Conservation (phyloP, 495 filamentous ascomycete species). For the Aspergillus nidulans region DNA sequence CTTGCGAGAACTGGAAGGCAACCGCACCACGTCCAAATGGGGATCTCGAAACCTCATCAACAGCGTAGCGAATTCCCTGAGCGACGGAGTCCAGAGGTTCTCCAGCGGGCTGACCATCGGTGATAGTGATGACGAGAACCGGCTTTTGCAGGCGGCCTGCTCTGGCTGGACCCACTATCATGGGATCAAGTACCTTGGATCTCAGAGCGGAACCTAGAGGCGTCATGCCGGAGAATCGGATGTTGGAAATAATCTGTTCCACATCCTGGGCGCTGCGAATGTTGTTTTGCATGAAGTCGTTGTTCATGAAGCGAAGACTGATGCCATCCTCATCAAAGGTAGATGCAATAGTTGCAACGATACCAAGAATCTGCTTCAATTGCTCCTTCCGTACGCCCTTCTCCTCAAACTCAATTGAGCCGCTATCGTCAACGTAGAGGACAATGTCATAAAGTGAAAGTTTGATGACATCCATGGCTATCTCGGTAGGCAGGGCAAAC, state of each 20-base stretch:
- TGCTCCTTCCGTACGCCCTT: conserved; percentile 63
- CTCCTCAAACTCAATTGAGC: conserved; percentile 66
- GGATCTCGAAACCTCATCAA: conserved; percentile 40
- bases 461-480: conserved; percentile 65
- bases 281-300: conserved; percentile 41
- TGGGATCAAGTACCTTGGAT: conserved; percentile 58
- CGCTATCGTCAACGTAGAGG: conserved; percentile 69
- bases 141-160: conserved; percentile 55
- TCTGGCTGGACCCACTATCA: conserved; percentile 51
- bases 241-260: conserved; percentile 48
- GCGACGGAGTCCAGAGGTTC: conserved; percentile 46
- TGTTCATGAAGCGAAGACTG: conserved; percentile 69
- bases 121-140: conserved; percentile 65
- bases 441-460: conserved; percentile 63
- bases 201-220: conserved; percentile 60
- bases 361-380: conserved; percentile 56
- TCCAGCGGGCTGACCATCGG: conserved; percentile 62
- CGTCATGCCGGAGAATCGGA: conserved; percentile 64
- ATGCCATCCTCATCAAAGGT: conserved; percentile 71
- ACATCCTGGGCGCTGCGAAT: conserved; percentile 57
- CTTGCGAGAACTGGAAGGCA: conserved; percentile 70
- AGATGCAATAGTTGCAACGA: conserved; percentile 59
- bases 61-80: conserved; percentile 48
- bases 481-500: conserved; percentile 56
- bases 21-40: conserved; percentile 51